Evolutionary conservation across 2,329 filamentous ascomycete species (phyloP).

Genomic region (Monosporascus sp.): DNA sequence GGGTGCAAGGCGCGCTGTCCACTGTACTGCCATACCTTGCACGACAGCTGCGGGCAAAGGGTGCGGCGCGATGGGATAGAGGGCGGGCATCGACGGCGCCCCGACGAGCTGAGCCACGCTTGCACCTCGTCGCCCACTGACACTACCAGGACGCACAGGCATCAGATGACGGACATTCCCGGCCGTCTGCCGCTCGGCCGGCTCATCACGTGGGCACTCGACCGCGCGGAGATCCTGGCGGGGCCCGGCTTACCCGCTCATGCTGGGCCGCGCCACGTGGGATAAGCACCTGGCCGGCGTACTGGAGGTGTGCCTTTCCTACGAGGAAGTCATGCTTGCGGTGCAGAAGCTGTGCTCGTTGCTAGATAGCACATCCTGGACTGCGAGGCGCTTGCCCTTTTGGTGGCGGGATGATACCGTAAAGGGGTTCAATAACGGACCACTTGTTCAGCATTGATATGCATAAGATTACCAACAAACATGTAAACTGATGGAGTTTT

Average conservation of each 20-base stretch:
- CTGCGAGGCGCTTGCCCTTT: too few species aligned
- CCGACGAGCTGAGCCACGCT: not conserved
- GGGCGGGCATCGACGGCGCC: not conserved
- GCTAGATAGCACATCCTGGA: too few species aligned
- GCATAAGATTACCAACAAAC: too few species aligned
- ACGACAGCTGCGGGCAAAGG: not conserved
- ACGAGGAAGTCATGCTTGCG: too few species aligned
- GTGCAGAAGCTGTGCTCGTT: too few species aligned
- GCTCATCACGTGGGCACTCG: not conserved
- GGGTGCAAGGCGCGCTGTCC: not conserved
- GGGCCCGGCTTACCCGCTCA: not conserved
- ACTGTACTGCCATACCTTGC: not conserved
- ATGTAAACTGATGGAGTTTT: too few species aligned
- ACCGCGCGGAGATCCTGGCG: not conserved
- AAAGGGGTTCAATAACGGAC: too few species aligned
- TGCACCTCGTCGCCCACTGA: not conserved
- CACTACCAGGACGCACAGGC: not conserved
- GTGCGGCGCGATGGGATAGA: not conserved
- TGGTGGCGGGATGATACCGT: too few species aligned
- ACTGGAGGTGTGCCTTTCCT: not conserved
- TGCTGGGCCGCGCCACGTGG: not conserved
- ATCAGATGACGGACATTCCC: not conserved
- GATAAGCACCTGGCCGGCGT: not conserved
- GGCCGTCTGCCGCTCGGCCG: not conserved
- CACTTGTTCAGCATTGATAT: too few species aligned